phyloP scores from a whole-genome alignment of 1,139 yeast species.

The Eremothecium coryli region DNA sequence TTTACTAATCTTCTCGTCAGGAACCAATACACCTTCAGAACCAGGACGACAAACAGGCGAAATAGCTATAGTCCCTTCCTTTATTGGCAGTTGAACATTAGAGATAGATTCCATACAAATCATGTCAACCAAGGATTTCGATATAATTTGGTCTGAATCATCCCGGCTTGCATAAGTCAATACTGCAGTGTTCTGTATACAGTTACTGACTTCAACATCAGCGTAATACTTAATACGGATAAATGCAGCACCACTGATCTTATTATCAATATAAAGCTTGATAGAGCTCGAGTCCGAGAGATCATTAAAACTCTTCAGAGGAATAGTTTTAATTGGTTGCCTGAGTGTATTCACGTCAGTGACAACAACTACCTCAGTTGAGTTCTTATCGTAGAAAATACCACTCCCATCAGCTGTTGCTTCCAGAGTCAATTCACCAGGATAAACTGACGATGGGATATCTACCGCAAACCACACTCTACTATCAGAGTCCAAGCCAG shows the following conservation, averaged over 20 bases:
- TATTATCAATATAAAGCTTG: constrained; percentile 16
- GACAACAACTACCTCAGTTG: constrained; percentile 15
- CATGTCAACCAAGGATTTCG: too few relatives aligned
- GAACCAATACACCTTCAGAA: too few relatives aligned
- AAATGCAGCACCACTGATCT: constrained; percentile 24
- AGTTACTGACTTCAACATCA: constrained; percentile 8
- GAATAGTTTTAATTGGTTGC: constrained; percentile 17
- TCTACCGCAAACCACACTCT: constrained; percentile 27
- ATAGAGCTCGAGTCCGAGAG: constrained; percentile 18
- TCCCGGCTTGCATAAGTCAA: too few relatives aligned
- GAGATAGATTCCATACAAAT: background rate
- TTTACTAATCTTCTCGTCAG: too few relatives aligned
- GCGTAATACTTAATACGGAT: constrained; percentile 22
- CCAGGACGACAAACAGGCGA: background rate
- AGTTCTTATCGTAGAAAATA: constrained; percentile 14
- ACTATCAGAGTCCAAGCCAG: constrained; percentile 19
- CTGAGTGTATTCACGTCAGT: constrained; percentile 20
- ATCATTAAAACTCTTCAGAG: constrained; percentile 21
- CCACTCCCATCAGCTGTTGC: constrained; percentile 12
- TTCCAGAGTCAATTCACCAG: constrained; percentile 19
- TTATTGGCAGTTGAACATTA: background rate
- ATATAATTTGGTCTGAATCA: too few relatives aligned
- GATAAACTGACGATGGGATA: constrained; percentile 19
- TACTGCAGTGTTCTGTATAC: too few relatives aligned
- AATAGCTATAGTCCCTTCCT: background rate